Base-by-base conservation (phyloP, 2,329 filamentous ascomycete genomes). In the Colletotrichum godetiae region DNA sequence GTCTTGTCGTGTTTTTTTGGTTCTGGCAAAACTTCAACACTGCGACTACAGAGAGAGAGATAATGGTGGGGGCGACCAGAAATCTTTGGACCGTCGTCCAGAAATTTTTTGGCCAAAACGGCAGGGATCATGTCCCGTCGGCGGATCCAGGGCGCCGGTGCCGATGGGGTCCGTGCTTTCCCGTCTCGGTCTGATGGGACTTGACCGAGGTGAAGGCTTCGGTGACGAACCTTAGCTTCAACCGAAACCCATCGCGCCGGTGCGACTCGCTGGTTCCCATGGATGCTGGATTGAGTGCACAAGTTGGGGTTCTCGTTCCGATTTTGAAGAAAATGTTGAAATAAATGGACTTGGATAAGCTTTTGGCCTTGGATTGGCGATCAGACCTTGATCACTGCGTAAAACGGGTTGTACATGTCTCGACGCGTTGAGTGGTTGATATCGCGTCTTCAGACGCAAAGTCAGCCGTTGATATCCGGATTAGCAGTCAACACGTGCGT, bases 71-170 rank as follows among this genome's bases (percentile, higher is more conserved):
- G 72, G 61, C 29, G 49, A 37, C 61, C 61, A 64, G 61, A 64
- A 72, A 49, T 68, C 57, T 67, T 74, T 73, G 55, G 53, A 59
- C 68, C 22, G 72, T 64, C 63, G 72, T 74, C 72, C 72, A 75
- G 66, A 75, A 49, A 62, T 75, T 75, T 74, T 74, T 60, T 63
- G 42, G 46, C 55, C 55, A 49, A 49, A 49, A 49, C 42, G 49
- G 24, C 53, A 69, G 67, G 71, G 73, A 71, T 75, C 68, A 75
- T 56, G 53, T 52, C 11, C 35, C 24, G 24, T 70, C 70, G 70
- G 70, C 66, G 53, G 66, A 69, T 69, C 66, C 66, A 59, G 70
- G 59, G 61, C 59, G 66, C 66, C 70, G 71, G 62, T 61, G 42
- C 72, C 67, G 74, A 75, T 66, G 49, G 58, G 53, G 42, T 24